Base-by-base conservation (phyloP, 1,284 basidiomycete species). In the Inonotus hispidus region DNA sequence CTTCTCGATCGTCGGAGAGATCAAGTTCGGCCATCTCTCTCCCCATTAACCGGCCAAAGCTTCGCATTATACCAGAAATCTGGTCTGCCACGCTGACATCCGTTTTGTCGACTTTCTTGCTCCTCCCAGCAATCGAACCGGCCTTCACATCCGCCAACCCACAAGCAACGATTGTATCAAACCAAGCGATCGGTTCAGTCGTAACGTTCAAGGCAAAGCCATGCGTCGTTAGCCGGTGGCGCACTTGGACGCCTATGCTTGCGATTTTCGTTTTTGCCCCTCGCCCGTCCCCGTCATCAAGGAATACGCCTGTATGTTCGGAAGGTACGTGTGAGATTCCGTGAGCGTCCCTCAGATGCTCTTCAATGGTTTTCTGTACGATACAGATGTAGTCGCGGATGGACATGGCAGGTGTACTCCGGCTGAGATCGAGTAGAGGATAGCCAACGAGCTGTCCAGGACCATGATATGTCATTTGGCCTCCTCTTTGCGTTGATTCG, bases 381-480 rank as follows among this genome's bases (percentile, higher is more conserved):
- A 77, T 76, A 71, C 85, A 88, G 46, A 93, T 84, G 69, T 93
- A 93, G 64, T 87, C 87, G 49, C 83, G 83, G 63, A 85, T 82
- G 59, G 86, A 79, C 59, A 77, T 67, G 59, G 73, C 66, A 3
- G 74, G 71, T 27, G 63, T 57, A 70, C 83, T 80, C 11, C 76
- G 73, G 1, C 76, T 79, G 16, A 98, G 80, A 74, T 99, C 95
- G 49, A 98, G 78, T 56, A 98, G 82, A 1, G 95, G 93, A 71
- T 99, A 99, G 37, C 94, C 97, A 13, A 98, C 92, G 64, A 99
- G 79, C 74, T 99, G 97, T 1, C 97, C 97, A 0, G 96, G 96
- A 0, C 97, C 97, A 72, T 99, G 97, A 73, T 94, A 99, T 1
- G 97, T 99, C 60, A 95, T 83, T 73, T 98, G 88, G 1, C 96